phyloP scores from a whole-genome alignment of 495 filamentous ascomycete genomes.

The Aspergillus asperescens region DNA sequence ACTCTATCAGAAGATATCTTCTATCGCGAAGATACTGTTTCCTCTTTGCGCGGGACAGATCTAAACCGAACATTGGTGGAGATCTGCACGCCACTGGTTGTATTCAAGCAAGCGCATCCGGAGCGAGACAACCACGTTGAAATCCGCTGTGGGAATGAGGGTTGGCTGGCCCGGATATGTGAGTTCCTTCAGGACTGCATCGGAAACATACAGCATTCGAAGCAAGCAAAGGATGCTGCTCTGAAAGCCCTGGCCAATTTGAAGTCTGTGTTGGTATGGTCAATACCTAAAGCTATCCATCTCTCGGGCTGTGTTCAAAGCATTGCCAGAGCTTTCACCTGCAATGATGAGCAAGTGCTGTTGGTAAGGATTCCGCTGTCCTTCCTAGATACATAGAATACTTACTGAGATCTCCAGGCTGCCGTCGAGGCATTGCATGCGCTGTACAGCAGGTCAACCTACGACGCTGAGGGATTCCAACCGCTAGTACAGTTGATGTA shows the following conservation, averaged over 20 bases:
- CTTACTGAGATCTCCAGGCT: slow-evolving; percentile 48
- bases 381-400: neutral
- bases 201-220: slow-evolving; percentile 55
- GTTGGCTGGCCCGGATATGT: slow-evolving; percentile 78
- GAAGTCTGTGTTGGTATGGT: slow-evolving; percentile 74
- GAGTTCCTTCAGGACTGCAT: slow-evolving; percentile 70
- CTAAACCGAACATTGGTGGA: slow-evolving; percentile 87
- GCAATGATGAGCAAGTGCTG: slow-evolving; percentile 66
- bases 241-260: slow-evolving; percentile 70
- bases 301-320: slow-evolving; percentile 62
- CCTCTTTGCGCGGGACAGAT: slow-evolving; percentile 71
- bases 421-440: slow-evolving; percentile 78
- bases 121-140: slow-evolving; percentile 56
- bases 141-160: slow-evolving; percentile 70
- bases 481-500: slow-evolving; percentile 77
- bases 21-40: slow-evolving; percentile 78
- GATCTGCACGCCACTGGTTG: slow-evolving; percentile 74
- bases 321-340: slow-evolving; percentile 70
- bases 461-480: slow-evolving; percentile 74
- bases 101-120: slow-evolving; percentile 70
- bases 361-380: slow-evolving; percentile 46
- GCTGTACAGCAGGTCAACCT: slow-evolving; percentile 67
- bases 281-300: slow-evolving; percentile 72
- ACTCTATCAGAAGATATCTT: slow-evolving; percentile 95
- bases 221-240: slow-evolving; percentile 55